phyloP scores from a whole-genome alignment of 1,284 basidiomycete species.

The Heliocybe sulcata region DNA sequence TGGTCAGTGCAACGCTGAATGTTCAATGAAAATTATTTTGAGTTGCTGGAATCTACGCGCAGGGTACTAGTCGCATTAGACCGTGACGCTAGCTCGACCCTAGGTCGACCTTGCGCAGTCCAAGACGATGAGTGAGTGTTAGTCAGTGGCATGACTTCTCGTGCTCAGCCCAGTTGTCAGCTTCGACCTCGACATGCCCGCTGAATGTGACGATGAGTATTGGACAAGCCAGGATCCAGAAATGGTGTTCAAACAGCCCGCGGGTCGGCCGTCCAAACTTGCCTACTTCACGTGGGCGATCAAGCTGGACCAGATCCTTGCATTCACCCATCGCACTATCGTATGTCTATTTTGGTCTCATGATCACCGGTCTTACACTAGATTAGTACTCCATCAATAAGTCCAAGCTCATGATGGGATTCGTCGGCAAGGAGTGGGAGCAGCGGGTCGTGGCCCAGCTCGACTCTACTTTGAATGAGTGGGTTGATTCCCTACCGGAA shows the following conservation, averaged over 20 bases:
- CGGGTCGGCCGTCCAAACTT: conserved; percentile 23
- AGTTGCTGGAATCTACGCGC: not conserved
- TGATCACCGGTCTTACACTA: not conserved
- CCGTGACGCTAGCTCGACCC: conserved; percentile 30
- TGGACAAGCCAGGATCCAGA: conserved; percentile 28
- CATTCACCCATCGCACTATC: conserved; percentile 36
- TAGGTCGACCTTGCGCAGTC: conserved; percentile 43
- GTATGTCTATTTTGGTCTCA: conserved; percentile 16
- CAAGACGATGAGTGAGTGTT: conserved; percentile 37
- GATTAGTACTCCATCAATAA: conserved; percentile 16
- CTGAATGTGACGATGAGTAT: conserved; percentile 44
- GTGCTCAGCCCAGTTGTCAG: conserved; percentile 11
- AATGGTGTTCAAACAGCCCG: conserved; percentile 24
- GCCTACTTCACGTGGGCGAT: conserved; percentile 33
- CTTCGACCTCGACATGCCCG: conserved; percentile 41
- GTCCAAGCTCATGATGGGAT: conserved; percentile 12
- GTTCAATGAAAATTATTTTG: conserved; percentile 11
- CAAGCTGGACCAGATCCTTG: conserved; percentile 38
- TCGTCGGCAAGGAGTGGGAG: conserved; percentile 15
- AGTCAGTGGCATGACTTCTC: conserved; percentile 3
- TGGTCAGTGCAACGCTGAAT: conserved; percentile 1
- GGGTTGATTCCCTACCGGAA: conserved; percentile 14
- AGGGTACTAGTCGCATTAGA: conserved; percentile 24
- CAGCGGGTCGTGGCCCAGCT: conserved; percentile 15
- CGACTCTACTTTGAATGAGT: conserved; percentile 17